Percentiles rank a stretch among this genome's conserved stretches.
These are phyloP conservation scores for Saussurea involucrata DNA, from an alignment of 129 eudicot genomes.

Conservation along the genomic window DNA sequence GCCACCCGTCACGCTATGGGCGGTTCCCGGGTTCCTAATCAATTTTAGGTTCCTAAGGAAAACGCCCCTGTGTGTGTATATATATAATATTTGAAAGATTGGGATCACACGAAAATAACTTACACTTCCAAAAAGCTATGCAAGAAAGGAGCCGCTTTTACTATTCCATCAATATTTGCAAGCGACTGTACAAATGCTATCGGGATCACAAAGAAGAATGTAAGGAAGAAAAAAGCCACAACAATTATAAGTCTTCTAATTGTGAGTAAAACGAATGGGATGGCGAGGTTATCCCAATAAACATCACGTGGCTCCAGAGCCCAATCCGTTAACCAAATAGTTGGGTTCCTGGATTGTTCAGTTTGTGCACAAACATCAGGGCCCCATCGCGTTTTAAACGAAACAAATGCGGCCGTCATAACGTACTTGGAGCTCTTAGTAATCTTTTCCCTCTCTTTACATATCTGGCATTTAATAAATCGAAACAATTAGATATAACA, in stretches of 20 bases:
- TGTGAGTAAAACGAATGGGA: constrained; percentile 75
- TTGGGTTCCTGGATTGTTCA: constrained; percentile 79
- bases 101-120: constrained; percentile 26
- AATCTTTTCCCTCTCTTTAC: constrained; percentile 52
- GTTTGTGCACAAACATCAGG: constrained; percentile 97
- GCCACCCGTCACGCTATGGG: too few species aligned
- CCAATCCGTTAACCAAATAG: constrained; percentile 86
- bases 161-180: constrained; percentile 76
- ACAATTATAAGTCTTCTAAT: constrained; percentile 60
- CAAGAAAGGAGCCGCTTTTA: constrained; percentile 61
- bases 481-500: not conserved
- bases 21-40: too few species aligned
- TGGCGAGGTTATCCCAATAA: constrained; percentile 81
- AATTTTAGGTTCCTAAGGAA: too few species aligned
- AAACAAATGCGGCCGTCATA: constrained; percentile 84
- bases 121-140: constrained; percentile 55
- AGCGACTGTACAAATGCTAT: constrained; percentile 76
- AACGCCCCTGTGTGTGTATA: too few species aligned
- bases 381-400: constrained; percentile 85
- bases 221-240: constrained; percentile 82
- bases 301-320: constrained; percentile 96
- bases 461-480: constrained; percentile 40
- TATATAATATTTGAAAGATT: too few species aligned
- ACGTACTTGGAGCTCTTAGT: constrained; percentile 45
- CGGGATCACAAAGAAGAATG: constrained; percentile 89